Evolutionary conservation across 768 basidiomycete genomes (phyloP).

Genomic region (Suillus plorans): DNA sequence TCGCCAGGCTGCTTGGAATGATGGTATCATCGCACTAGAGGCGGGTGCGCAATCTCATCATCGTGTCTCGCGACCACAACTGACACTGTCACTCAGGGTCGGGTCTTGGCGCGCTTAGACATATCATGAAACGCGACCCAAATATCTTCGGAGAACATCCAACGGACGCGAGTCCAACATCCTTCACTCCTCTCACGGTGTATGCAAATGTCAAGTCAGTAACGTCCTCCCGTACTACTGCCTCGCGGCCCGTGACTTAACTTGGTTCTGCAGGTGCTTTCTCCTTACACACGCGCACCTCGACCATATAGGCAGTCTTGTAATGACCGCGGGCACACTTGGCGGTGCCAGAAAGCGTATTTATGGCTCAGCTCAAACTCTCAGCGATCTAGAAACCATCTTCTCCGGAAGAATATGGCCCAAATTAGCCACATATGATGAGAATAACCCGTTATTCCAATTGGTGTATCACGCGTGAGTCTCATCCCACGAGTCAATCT

Average conservation of each 20-base stretch:
- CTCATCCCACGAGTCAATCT: slow-evolving; percentile 8
- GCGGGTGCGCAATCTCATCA: slow-evolving; percentile 55
- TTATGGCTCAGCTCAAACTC: slow-evolving; percentile 56
- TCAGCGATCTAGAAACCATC: slow-evolving; percentile 66
- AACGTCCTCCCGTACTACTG: neutral
- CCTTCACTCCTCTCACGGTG: slow-evolving; percentile 23
- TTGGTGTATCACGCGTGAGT: slow-evolving; percentile 67
- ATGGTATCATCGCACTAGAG: slow-evolving; percentile 83
- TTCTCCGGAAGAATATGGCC: slow-evolving; percentile 88
- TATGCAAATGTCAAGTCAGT: slow-evolving; percentile 36
- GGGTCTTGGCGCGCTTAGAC: slow-evolving; percentile 74
- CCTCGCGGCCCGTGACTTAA: neutral
- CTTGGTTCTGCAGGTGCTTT: slow-evolving; percentile 52
- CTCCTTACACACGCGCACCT: slow-evolving; percentile 88
- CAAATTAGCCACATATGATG: slow-evolving; percentile 73
- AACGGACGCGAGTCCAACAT: slow-evolving; percentile 12
- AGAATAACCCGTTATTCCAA: slow-evolving; percentile 56
- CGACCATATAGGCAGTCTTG: slow-evolving; percentile 83
- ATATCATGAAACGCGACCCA: slow-evolving; percentile 57
- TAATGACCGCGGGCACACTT: slow-evolving; percentile 81
- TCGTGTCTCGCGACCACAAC: neutral
- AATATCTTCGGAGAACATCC: slow-evolving; percentile 44
- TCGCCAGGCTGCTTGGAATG: slow-evolving; percentile 61
- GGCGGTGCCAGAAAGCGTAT: slow-evolving; percentile 62
- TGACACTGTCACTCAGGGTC: slow-evolving; percentile 55